phyloP scores from a whole-genome alignment of 2,329 filamentous ascomycete species.

The Aspergillus uvarum region DNA sequence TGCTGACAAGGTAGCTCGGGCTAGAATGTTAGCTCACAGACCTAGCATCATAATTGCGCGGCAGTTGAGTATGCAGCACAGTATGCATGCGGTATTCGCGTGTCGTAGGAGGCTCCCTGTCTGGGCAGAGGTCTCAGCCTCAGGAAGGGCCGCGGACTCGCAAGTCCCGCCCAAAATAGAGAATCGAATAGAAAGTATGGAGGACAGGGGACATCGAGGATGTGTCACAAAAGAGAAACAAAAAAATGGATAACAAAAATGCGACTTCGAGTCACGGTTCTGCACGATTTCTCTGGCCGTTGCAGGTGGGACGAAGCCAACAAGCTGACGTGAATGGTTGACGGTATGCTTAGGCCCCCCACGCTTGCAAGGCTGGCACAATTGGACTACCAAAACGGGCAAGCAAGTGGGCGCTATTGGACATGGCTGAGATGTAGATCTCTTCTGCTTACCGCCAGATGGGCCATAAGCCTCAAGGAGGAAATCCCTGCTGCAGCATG shows the following conservation, averaged over 20 bases:
- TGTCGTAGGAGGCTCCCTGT: background rate
- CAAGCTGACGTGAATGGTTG: background rate
- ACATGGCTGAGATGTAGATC: slow-evolving; percentile 13
- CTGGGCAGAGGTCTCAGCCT: slow-evolving; percentile 5
- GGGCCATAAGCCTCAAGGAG: background rate
- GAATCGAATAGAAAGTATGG: background rate
- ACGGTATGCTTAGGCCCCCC: slow-evolving; percentile 5
- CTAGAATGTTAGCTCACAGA: background rate
- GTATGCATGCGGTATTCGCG: slow-evolving; percentile 2
- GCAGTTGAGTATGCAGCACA: background rate
- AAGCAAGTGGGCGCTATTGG: slow-evolving; percentile 1
- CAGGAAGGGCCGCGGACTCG: background rate
- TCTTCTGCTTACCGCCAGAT: slow-evolving; percentile 10
- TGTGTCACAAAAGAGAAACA: background rate
- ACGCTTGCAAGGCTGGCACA: background rate
- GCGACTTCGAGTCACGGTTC: background rate
- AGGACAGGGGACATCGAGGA: background rate
- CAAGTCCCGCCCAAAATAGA: background rate
- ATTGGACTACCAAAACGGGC: background rate
- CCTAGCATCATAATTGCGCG: background rate
- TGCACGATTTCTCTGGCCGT: background rate
- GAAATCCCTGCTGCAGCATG: slow-evolving; percentile 6
- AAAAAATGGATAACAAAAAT: background rate
- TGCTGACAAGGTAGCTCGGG: background rate
- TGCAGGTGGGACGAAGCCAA: background rate